Evolutionary conservation across 257 asterid genomes (phyloP).

Genomic region (Salvia miltiorrhiza): DNA sequence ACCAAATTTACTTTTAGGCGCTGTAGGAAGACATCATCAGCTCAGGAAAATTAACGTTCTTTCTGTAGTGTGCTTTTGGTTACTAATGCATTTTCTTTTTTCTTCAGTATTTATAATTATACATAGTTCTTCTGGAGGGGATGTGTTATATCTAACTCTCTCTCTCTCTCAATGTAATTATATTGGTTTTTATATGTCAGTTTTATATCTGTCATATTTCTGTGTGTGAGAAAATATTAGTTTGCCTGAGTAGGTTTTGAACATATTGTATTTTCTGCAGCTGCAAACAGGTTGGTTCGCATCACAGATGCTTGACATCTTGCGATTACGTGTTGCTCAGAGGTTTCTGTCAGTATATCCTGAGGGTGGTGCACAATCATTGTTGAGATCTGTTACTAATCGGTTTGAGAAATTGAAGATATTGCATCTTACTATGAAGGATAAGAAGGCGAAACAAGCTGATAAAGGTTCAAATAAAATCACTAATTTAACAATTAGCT

Average conservation of each 20-base stretch:
- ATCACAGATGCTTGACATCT: conserved; percentile 43
- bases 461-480: conserved; percentile 43
- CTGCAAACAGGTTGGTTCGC: conserved; percentile 85
- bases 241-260: conserved; percentile 1
- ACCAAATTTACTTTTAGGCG: background rate
- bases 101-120: background rate
- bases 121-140: background rate
- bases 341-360: conserved; percentile 80
- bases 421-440: conserved; percentile 34
- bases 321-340: conserved; percentile 72
- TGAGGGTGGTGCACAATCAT: conserved; percentile 59
- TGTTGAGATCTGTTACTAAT: conserved; percentile 45
- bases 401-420: conserved; percentile 74
- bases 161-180: background rate
- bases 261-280: conserved; percentile 37
- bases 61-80: background rate
- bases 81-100: background rate
- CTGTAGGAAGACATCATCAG: background rate
- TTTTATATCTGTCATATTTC: background rate
- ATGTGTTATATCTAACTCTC: too few species aligned
- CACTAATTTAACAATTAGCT: background rate
- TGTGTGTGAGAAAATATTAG: background rate
- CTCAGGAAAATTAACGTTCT: background rate
- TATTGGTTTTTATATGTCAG: background rate
- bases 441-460: conserved; percentile 42